Percentiles rank a stretch among this genome's conserved stretches.
phyloP scores from a whole-genome alignment of 805 yeast species.

The Spathaspora sp. region DNA sequence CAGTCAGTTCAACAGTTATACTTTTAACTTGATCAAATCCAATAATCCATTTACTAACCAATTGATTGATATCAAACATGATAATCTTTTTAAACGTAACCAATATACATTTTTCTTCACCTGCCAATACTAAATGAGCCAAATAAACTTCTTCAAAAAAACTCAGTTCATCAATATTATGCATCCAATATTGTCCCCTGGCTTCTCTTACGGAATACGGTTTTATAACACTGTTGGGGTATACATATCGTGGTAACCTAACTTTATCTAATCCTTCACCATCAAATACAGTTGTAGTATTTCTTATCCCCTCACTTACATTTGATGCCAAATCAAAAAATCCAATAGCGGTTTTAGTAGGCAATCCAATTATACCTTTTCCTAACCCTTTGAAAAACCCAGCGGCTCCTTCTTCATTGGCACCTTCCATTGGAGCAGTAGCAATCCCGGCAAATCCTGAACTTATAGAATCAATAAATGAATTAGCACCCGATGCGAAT shows the following conservation, averaged over 20 bases:
- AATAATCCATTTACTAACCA: conserved; percentile 71
- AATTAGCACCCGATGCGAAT: conserved; percentile 79
- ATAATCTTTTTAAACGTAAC: conserved; percentile 71
- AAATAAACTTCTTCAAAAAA: conserved; percentile 70
- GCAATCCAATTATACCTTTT: conserved; percentile 90
- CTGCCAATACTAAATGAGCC: conserved; percentile 82
- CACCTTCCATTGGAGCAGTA: conserved; percentile 86
- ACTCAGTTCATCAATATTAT: conserved; percentile 76
- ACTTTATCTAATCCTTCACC: conserved; percentile 72
- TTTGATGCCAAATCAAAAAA: conserved; percentile 88
- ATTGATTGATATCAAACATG: conserved; percentile 57
- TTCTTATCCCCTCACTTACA: conserved; percentile 89
- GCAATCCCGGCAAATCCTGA: conserved; percentile 92
- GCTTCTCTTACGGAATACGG: conserved; percentile 80
- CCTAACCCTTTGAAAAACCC: conserved; percentile 96
- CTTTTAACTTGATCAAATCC: conserved; percentile 61
- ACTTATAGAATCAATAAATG: conserved; percentile 80
- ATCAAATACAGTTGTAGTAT: conserved; percentile 88
- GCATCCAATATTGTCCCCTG: conserved; percentile 92
- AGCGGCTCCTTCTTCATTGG: conserved; percentile 78
- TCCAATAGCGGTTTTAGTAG: conserved; percentile 96
- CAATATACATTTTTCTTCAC: conserved; percentile 72
- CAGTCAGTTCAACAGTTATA: conserved; percentile 74
- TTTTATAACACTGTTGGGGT: conserved; percentile 66
- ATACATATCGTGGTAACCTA: conserved; percentile 75